Conservation (phyloP, 1,139 yeast genomes). For the Zhuliangozyma blackwelliae region DNA sequence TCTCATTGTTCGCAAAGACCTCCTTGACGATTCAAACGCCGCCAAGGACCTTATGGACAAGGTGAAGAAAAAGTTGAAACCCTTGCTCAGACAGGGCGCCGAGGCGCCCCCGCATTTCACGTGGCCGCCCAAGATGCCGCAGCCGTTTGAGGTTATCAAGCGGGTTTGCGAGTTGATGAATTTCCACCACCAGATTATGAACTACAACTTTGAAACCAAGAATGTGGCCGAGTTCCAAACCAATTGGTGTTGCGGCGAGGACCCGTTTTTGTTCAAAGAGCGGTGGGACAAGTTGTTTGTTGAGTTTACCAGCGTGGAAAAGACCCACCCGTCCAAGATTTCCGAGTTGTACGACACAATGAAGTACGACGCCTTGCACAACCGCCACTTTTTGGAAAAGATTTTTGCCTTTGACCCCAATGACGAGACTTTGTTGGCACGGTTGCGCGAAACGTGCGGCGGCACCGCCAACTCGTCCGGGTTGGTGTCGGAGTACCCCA, state of each 20-base stretch:
- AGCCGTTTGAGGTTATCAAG: slow-evolving; percentile 89
- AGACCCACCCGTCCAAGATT: slow-evolving; percentile 96
- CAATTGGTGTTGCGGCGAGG: slow-evolving; percentile 97
- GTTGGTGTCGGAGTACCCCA: slow-evolving; percentile 75
- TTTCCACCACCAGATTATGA: slow-evolving; percentile 82
- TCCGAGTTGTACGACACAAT: slow-evolving; percentile 96
- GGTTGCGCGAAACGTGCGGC: slow-evolving; percentile 39
- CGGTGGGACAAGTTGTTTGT: slow-evolving; percentile 96
- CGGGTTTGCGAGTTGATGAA: slow-evolving; percentile 95
- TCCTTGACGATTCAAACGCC: slow-evolving; percentile 94
- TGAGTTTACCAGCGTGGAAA: slow-evolving; percentile 89
- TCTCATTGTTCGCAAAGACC: slow-evolving; percentile 79
- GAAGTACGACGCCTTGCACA: slow-evolving; percentile 97
- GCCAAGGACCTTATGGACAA: slow-evolving; percentile 98
- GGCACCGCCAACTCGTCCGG: slow-evolving; percentile 57
- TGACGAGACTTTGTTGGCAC: slow-evolving; percentile 39
- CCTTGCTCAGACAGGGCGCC: slow-evolving; percentile 88
- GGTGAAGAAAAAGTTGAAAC: slow-evolving; percentile 94
- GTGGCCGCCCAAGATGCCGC: slow-evolving; percentile 98
- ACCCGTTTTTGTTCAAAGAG: slow-evolving; percentile 82
- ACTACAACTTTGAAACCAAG: slow-evolving; percentile 66
- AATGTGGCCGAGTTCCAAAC: slow-evolving; percentile 68
- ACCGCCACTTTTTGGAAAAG: slow-evolving; percentile 79
- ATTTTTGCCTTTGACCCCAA: slow-evolving; percentile 72
- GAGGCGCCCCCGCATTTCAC: slow-evolving; percentile 99